Evolutionary conservation across 169 alveolate genomes (phyloP), one percentile per base, ranked within the genome.

Genomic region (Eimeria necatrix): DNA sequence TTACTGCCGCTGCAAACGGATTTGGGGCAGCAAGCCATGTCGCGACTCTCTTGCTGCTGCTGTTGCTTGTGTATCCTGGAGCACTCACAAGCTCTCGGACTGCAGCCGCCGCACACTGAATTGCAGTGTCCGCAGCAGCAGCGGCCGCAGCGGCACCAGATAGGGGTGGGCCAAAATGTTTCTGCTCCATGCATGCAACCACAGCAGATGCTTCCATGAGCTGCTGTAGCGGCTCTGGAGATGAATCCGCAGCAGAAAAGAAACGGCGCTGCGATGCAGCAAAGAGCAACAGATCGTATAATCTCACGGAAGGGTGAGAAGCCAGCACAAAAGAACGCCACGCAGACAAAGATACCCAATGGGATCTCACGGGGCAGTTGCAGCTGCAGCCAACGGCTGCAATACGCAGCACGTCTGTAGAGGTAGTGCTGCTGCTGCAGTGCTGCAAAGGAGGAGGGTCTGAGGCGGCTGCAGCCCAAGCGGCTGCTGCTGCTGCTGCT

Each of bases 211-310:
- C 83, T 41, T 73, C 83, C 83, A 73, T 73, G 52, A 73, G 83
- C 83, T 73, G 83, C 83, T 73, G 83, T 48, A 73, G 83, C 52
- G 24, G 83, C n/a, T 73, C 83, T 4, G 83, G 83, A 9, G 83
- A 73, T 6, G 53, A 26, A 8, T 73, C 83, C 4, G 52, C 20
- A n/a, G 83, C 83, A 73, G 83, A 18, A 73, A 73, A 73, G 52
- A 73, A 48, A 32, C 83, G 83, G 16, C 83, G 68, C 68, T 56
- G 12, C 68, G 68, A 10, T 10, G 68, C 68, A 14, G 68, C 68
- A 10, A 56, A 18, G 20, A 73, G 83, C 83, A 73, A 48, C 52
- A 73, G 12, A 7, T 73, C 83, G 20, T 73, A 73, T 1, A 73
- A 48, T 41, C 83, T 32, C n/a, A 73, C 52, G 24, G 83, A 73